Evolutionary conservation across 2,329 filamentous ascomycete genomes (phyloP).

Genomic region (Sporothrix variecibatus): DNA sequence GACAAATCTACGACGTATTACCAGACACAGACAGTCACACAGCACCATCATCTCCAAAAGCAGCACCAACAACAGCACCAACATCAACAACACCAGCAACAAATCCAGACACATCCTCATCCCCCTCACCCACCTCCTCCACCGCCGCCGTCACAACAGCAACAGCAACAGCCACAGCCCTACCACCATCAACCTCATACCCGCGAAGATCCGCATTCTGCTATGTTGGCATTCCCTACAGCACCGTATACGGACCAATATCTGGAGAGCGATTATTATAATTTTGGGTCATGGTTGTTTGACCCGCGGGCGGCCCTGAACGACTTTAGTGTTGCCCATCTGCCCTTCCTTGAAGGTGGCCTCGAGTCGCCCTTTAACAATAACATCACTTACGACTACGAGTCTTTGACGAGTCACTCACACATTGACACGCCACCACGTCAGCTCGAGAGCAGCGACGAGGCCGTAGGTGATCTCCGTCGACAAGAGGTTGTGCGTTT

Average conservation of each 20-base stretch:
- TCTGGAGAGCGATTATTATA: slow-evolving; percentile 38
- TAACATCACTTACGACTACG: slow-evolving; percentile 54
- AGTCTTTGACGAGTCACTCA: slow-evolving; percentile 51
- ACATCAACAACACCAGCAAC: slow-evolving; percentile 35
- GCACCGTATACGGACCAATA: slow-evolving; percentile 42
- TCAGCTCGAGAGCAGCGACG: slow-evolving; percentile 44
- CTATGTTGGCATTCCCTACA: slow-evolving; percentile 40
- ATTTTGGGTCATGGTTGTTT: slow-evolving; percentile 55
- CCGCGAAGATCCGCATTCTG: neutral
- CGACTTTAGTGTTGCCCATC: slow-evolving; percentile 46
- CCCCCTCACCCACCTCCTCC: neutral
- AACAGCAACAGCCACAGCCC: neutral
- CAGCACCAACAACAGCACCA: slow-evolving; percentile 28
- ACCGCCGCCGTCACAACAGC: neutral
- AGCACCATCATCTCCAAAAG: slow-evolving; percentile 38
- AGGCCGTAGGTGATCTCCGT: slow-evolving; percentile 48
- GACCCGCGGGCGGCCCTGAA: slow-evolving; percentile 46
- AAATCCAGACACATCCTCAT: neutral
- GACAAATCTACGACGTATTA: slow-evolving; percentile 29
- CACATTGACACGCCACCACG: slow-evolving; percentile 49
- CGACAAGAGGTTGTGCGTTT: slow-evolving; percentile 49
- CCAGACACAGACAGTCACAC: neutral
- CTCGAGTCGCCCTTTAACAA: slow-evolving; percentile 55
- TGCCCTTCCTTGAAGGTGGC: slow-evolving; percentile 53
- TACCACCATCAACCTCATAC: neutral